Base-by-base conservation (phyloP, 106 monocot species). In the Alisma plantagoaquatica region DNA sequence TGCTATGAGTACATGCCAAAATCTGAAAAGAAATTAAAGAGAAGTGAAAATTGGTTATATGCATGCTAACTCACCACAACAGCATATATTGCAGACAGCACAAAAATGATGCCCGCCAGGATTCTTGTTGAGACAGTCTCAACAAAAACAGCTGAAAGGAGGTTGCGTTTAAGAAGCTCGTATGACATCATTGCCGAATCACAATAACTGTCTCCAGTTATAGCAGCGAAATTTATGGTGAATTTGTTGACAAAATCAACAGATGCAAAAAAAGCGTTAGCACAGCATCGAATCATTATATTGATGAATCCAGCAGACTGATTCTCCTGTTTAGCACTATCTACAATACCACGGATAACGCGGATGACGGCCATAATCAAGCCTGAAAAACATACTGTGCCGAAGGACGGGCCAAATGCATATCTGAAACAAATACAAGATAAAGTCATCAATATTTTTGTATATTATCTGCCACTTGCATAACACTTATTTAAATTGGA, bases 381-480 rank as follows among this genome's bases (percentile, higher is more conserved):
- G 46, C 92, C 92, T 53, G 92, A 93, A 29, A 93, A 79, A 59
- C 82, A 93, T 8, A 93, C 71, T 25, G 92, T 93, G 18, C 87
- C 92, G 51, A 87, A 93, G 18, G 92, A 93, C 46, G 92, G 79
- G 29, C 92, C 87, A 70, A 93, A 87, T 50, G 87, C 92, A 77
- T 87, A 74, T 59, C 92, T 92, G 81, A 50, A 77, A 32, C 25
- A 67, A 4, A 65, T 15, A n/a, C n/a, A n/a, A n/a, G n/a, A n/a
- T n/a, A n/a, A n/a, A n/a, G n/a, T n/a, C n/a, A n/a, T n/a, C n/a
- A n/a, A n/a, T n/a, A n/a, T n/a, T n/a, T n/a, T n/a, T n/a, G n/a
- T n/a, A n/a, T n/a, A n/a, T n/a, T n/a, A n/a, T n/a, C n/a, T n/a
- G n/a, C n/a, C n/a, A n/a, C n/a, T n/a, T n/a, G n/a, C n/a, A n/a